Conservation (phyloP, 306 rosid species). For the Rosa rugosa region DNA sequence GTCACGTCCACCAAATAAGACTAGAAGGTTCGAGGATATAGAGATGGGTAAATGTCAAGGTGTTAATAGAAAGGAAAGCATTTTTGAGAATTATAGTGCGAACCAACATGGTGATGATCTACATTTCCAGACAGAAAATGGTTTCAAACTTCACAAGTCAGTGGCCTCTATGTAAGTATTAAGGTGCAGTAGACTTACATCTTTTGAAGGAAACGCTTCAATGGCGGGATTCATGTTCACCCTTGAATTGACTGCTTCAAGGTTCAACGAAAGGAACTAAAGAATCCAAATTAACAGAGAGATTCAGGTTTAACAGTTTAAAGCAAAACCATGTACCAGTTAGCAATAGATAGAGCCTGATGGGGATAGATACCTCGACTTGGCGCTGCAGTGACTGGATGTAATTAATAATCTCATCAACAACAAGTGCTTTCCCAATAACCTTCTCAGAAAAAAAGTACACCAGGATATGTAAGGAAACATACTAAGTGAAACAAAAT, state of each 20-base stretch:
- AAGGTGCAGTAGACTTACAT: constrained; percentile 48
- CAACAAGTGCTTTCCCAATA: constrained; percentile 88
- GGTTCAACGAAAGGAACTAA: constrained; percentile 93
- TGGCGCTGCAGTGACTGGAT: constrained; percentile 85
- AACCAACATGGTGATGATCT: neutral
- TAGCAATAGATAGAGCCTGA: constrained; percentile 13
- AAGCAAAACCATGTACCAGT: neutral
- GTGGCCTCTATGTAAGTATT: neutral
- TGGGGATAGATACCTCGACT: constrained; percentile 61
- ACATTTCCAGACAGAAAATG: constrained; percentile 4
- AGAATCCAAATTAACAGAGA: constrained; percentile 24
- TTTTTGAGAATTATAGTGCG: neutral
- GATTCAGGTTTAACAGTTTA: constrained; percentile 18
- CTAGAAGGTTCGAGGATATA: neutral
- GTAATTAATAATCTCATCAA: constrained; percentile 94
- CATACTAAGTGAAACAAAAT: constrained; percentile 5
- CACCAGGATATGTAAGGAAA: neutral
- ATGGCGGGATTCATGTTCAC: constrained; percentile 40
- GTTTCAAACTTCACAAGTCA: neutral
- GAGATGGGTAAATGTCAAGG: neutral
- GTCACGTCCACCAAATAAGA: neutral
- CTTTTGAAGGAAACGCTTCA: constrained; percentile 68
- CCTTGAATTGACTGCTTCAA: constrained; percentile 84
- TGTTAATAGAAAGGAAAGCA: neutral
- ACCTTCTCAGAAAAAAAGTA: constrained; percentile 41